Evolutionary conservation across 306 rosid genomes (phyloP).

Genomic region (Hylodesmum podocarpum): DNA sequence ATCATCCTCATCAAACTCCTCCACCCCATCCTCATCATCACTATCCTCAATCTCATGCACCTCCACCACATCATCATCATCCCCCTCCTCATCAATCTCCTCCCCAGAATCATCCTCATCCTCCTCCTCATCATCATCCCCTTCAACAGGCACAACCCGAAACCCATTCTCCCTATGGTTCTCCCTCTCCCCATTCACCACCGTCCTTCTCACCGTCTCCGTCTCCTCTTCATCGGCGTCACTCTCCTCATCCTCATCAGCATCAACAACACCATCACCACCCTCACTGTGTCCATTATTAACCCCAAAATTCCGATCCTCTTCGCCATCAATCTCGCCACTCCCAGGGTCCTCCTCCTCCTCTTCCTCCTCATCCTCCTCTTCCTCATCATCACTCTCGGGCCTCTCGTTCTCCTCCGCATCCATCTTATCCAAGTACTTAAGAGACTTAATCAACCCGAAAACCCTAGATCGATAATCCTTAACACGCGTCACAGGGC

Average conservation of each 20-base stretch:
- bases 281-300: slow-evolving; percentile 74
- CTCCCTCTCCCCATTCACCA: slow-evolving; percentile 40
- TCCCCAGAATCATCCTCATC: slow-evolving; percentile 74
- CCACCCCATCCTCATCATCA: slow-evolving; percentile 74
- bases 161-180: slow-evolving; percentile 65
- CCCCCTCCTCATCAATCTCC: slow-evolving; percentile 81
- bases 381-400: slow-evolving; percentile 82
- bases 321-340: slow-evolving; percentile 84
- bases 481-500: slow-evolving; percentile 86
- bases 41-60: slow-evolving; percentile 75
- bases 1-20: slow-evolving; percentile 68
- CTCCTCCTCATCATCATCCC: slow-evolving; percentile 49
- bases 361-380: slow-evolving; percentile 37
- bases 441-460: slow-evolving; percentile 75
- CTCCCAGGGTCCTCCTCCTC: slow-evolving; percentile 89
- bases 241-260: slow-evolving; percentile 86
- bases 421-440: slow-evolving; percentile 92
- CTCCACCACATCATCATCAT: slow-evolving; percentile 84
- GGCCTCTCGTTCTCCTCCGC: slow-evolving; percentile 93
- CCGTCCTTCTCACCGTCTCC: slow-evolving; percentile 49
- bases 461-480: slow-evolving; percentile 99
- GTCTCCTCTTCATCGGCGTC: slow-evolving; percentile 92
- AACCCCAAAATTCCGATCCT: slow-evolving; percentile 52
- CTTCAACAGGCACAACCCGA: slow-evolving; percentile 53
- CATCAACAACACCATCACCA: slow-evolving; percentile 74